These are phyloP conservation scores for Lipomyces mesembrius DNA, from an alignment of 805 yeast species.

Conservation along the genomic window DNA sequence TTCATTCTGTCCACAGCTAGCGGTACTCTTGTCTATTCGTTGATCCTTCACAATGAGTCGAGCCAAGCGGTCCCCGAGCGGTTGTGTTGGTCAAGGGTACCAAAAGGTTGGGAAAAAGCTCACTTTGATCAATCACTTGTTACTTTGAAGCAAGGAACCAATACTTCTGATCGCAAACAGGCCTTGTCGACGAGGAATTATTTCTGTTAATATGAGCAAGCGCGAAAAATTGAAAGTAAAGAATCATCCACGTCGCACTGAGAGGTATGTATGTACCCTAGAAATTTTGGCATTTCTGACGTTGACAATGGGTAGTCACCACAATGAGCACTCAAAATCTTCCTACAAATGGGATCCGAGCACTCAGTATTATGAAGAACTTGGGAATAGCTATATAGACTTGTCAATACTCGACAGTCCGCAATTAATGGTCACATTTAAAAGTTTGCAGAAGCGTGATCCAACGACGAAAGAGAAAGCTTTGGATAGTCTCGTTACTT, in stretches of 20 bases:
- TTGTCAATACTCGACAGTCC: slow-evolving; percentile 47
- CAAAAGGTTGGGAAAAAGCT: too few species aligned
- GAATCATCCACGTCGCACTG: slow-evolving; percentile 22
- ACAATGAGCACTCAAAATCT: not conserved
- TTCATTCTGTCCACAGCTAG: slow-evolving; percentile 23
- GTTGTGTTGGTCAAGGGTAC: too few species aligned
- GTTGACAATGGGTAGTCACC: not conserved
- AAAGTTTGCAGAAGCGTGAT: slow-evolving; percentile 76
- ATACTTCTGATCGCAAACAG: not conserved
- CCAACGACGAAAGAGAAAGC: slow-evolving; percentile 86
- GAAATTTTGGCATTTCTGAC: not conserved
- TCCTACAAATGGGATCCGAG: not conserved
- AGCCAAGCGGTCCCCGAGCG: too few species aligned
- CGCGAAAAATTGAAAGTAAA: slow-evolving; percentile 27
- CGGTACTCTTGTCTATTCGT: not conserved
- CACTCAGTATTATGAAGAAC: slow-evolving; percentile 5
- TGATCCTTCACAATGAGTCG: too few species aligned
- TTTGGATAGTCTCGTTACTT: slow-evolving; percentile 56
- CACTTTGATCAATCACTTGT: too few species aligned
- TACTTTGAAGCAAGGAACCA: not conserved
- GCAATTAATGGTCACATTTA: slow-evolving; percentile 66
- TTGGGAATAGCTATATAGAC: slow-evolving; percentile 11
- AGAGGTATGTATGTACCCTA: not conserved
- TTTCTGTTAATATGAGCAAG: slow-evolving; percentile 22
- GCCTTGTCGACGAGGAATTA: not conserved